Conservation (phyloP, 2,329 filamentous ascomycete genomes). For the Stachybotrys chartarum region DNA sequence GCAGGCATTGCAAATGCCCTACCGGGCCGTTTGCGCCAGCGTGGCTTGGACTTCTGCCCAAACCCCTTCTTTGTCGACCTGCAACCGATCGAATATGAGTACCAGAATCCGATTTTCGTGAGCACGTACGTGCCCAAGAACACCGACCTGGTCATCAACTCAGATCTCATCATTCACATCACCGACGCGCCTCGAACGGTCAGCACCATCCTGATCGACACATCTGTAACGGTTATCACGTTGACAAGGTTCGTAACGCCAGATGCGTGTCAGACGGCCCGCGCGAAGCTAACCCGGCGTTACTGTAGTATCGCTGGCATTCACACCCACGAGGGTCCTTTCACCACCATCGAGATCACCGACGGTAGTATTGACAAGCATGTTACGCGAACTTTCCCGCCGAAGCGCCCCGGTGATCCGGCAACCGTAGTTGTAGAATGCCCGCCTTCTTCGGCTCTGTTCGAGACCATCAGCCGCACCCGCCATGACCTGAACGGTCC, state of each 20-base stretch:
- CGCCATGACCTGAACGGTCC: neutral
- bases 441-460: neutral
- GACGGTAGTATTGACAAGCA: neutral
- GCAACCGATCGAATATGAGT: slow-evolving; percentile 4
- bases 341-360: neutral
- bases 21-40: neutral
- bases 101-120: slow-evolving; percentile 3
- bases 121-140: slow-evolving; percentile 2
- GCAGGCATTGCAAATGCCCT: neutral
- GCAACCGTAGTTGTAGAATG: neutral
- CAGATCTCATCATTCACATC: slow-evolving; percentile 3
- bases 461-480: neutral
- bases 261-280: neutral
- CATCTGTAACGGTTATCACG: neutral
- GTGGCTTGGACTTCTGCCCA: neutral
- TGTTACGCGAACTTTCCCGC: neutral
- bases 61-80: slow-evolving; percentile 1
- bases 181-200: slow-evolving; percentile 5
- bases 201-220: slow-evolving; percentile 6
- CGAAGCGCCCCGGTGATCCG: neutral
- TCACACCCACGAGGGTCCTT: neutral
- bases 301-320: neutral
- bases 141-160: slow-evolving; percentile 5
- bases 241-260: neutral
- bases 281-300: neutral